phyloP scores from a whole-genome alignment of 2,329 filamentous ascomycete species.

The Zymoseptoria ardabiliae region DNA sequence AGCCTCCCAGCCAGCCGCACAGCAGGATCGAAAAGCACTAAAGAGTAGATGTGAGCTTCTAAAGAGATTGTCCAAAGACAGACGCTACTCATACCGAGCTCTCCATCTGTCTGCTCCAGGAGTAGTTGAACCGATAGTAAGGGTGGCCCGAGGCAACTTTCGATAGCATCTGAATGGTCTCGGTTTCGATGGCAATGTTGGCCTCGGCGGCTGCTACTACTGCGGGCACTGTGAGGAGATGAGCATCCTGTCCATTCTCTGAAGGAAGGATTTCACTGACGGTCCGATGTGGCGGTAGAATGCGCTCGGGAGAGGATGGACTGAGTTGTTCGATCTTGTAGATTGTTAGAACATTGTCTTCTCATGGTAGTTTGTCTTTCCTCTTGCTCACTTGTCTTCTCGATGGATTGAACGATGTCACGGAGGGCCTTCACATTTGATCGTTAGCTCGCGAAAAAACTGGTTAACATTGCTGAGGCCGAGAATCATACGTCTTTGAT shows the following conservation, averaged over 20 bases:
- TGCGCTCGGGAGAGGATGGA: conserved; percentile 83
- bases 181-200: conserved; percentile 64
- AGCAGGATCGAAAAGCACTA: conserved; percentile 53
- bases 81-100: conserved; percentile 53
- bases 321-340: conserved; percentile 62
- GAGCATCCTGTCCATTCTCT: background rate
- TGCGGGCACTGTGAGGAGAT: conserved; percentile 49
- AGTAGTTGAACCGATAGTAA: conserved; percentile 95
- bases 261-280: conserved; percentile 38
- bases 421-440: conserved; percentile 53
- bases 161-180: conserved; percentile 63
- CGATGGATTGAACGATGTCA: conserved; percentile 72
- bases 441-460: background rate
- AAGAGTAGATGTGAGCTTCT: conserved; percentile 12
- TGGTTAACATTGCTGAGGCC: background rate
- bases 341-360: background rate
- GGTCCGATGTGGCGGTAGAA: conserved; percentile 63
- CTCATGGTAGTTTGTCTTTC: conserved; percentile 27
- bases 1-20: conserved; percentile 73
- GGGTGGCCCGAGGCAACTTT: conserved; percentile 74
- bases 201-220: conserved; percentile 63
- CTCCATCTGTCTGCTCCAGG: conserved; percentile 80
- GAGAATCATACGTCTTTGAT: conserved; percentile 61
- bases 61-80: conserved; percentile 39
- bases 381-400: conserved; percentile 51